phyloP scores from a whole-genome alignment of 345 rosid species.

The Acer saccharum region DNA sequence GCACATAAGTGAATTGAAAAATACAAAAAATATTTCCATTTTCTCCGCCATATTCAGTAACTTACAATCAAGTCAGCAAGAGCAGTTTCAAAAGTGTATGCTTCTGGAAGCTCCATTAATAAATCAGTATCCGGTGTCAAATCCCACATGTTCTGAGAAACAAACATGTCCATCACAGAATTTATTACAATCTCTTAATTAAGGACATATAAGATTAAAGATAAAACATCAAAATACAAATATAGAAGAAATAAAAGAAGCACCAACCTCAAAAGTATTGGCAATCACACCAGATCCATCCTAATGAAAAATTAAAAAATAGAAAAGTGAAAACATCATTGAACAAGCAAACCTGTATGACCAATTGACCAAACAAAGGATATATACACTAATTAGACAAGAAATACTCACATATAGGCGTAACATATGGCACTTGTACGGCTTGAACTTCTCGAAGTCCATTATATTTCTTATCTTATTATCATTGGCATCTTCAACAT shows the following conservation, averaged over 20 bases:
- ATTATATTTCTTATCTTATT: constrained; percentile 22
- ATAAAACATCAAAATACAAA: background rate
- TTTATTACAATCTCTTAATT: background rate
- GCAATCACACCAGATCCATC: constrained; percentile 47
- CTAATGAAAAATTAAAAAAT: constrained; percentile 29
- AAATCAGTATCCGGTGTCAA: constrained; percentile 68
- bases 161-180: constrained; percentile 9
- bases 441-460: constrained; percentile 38
- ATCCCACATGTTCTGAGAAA: constrained; percentile 77
- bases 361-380: constrained; percentile 20
- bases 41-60: constrained; percentile 1
- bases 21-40: background rate
- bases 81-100: constrained; percentile 66
- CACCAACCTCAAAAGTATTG: constrained; percentile 53
- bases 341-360: background rate
- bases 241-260: background rate
- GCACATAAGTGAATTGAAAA: constrained; percentile 2
- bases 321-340: constrained; percentile 1
- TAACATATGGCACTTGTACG: constrained; percentile 42
- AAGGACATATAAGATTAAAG: background rate
- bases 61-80: constrained; percentile 76
- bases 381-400: background rate
- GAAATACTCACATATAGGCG: constrained; percentile 49
- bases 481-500: constrained; percentile 40
- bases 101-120: constrained; percentile 61